Percentiles rank a stretch among this genome's conserved stretches.
phyloP scores from a whole-genome alignment of 139 green algal genomes.

The Ettlia oleoabundans region DNA sequence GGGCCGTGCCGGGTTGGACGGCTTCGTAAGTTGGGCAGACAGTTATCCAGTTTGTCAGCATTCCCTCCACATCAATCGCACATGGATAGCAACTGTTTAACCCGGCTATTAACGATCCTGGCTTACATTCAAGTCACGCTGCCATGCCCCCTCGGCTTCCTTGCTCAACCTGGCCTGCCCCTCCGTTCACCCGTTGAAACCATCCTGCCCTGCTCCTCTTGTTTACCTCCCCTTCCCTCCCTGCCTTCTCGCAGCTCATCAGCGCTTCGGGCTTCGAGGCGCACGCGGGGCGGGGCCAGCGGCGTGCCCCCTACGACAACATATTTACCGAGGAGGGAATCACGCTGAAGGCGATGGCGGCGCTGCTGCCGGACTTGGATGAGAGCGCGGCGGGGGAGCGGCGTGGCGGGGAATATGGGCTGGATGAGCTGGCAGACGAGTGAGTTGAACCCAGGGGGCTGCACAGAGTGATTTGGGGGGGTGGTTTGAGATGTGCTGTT shows the following conservation, averaged over 20 bases:
- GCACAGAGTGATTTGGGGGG: no score
- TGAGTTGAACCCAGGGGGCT: no score
- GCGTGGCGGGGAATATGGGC: conserved; percentile 12
- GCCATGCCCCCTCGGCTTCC: background rate
- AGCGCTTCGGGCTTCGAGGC: conserved; percentile 86
- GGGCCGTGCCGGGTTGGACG: no score
- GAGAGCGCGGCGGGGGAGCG: conserved; percentile 21
- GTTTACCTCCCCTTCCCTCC: background rate
- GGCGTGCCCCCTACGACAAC: conserved; percentile 83
- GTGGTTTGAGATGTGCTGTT: background rate
- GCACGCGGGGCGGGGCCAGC: conserved; percentile 70
- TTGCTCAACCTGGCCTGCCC: no score
- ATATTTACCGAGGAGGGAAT: conserved; percentile 70
- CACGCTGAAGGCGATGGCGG: conserved; percentile 58
- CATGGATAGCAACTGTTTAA: no score
- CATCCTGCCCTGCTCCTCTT: background rate
- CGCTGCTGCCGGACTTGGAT: conserved; percentile 41
- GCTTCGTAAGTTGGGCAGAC: no score
- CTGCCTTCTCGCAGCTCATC: conserved; percentile 43
- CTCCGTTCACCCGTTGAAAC: background rate
- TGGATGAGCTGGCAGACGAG: conserved; percentile 20
- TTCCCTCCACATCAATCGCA: no score
- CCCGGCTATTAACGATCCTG: no score
- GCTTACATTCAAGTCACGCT: background rate
- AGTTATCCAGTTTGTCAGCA: no score